Base-by-base conservation (phyloP, 2,329 filamentous ascomycete genomes). In the Colletotrichum simmondsii region DNA sequence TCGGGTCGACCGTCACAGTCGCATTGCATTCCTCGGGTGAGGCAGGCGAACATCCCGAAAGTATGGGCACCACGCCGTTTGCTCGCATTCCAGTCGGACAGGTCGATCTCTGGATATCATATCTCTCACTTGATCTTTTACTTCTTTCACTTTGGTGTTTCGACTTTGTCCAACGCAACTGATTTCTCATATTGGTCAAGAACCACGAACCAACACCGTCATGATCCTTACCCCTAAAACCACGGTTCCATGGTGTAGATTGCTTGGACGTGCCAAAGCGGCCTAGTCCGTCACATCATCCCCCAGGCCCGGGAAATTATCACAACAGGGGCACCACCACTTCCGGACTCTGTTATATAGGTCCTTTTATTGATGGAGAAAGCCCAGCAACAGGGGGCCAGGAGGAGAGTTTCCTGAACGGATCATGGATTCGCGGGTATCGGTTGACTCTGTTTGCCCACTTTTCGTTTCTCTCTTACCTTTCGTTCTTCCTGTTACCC, bases 261-360 rank as follows among this genome's bases (percentile, higher is more conserved):
- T 59, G 70, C 70, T 72, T 72, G 65, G 70, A 72, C 70, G 65
- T 65, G 70, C 70, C 70, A 72, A 72, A 72, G 70, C 70, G 66
- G 70, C 22, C 56, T 72, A 72, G 70, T 32, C 60, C 70, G 70
- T 72, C 70, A 72, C 70, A 65, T 65, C 70, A 64, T 64, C 66
- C 70, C 42, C 60, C 54, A 60, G 54, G 66, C 16, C 54, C 60
- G 66, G 70, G 70, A 72, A 70, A 72, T 72, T 72, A 72, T 72
- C 70, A 72, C 70, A 70, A 70, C 70, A 72, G 70, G 70, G 70
- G 70, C 53, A 56, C 37, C 42, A 72, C 70, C 53, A 70, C 49
- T 60, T 72, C 16, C 46, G 66, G 70, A 42, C 37, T n/a, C 32
- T 69, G 60, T 57, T 65, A 52, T 70, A 57, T 52, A 57, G 46